Base-by-base conservation (phyloP, 139 green algal genomes). In the Ulvella scutata region DNA sequence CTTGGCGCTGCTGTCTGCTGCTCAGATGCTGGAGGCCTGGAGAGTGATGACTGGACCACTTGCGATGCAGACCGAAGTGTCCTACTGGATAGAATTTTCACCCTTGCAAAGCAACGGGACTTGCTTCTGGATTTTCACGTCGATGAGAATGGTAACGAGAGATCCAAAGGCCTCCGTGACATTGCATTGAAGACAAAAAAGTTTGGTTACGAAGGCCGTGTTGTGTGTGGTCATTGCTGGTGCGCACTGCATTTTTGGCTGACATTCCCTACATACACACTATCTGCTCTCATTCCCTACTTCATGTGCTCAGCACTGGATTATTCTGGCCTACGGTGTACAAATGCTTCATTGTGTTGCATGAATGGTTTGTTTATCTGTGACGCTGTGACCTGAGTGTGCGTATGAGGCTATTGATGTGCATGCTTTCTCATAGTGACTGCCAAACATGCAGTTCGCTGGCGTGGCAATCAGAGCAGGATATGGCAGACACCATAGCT, bases 141-240 rank as follows among this genome's bases (percentile, higher is more conserved):
- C 2, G 88, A 92, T 43, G 88, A 92, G 75, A 92, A 92, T 74
- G 85, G 87, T 26, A 92, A 92, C 75, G 82, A 84, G 62, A 38
- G 62, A 26, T 84, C 87, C 0, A 80, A 78, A 44, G 88, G 88
- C 13, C 80, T 92, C 79, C 80, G 83, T 4, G 82, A 90, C 74
- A 79, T 92, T 1, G 75, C 85, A 0, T 38, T 81, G n/a, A 88
- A 90, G 33, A 76, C 84, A 33, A 79, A 89, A 0, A 59, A 89
- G 75, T 80, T 88, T 75, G 77, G 77, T 31, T 92, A 87, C 61
- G 76, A 88, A 35, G 88, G 87, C 3, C 75, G 79, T 7, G 82
- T 92, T 4, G 88, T 92, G 20, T 90, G 85, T 77, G 88, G 88
- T 10, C 88, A 92, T 79, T 90, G 85, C 83, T 92, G 88, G 84